Conservation (phyloP, 371 early-diverging fungal species). For the Parasitella parasitica region DNA sequence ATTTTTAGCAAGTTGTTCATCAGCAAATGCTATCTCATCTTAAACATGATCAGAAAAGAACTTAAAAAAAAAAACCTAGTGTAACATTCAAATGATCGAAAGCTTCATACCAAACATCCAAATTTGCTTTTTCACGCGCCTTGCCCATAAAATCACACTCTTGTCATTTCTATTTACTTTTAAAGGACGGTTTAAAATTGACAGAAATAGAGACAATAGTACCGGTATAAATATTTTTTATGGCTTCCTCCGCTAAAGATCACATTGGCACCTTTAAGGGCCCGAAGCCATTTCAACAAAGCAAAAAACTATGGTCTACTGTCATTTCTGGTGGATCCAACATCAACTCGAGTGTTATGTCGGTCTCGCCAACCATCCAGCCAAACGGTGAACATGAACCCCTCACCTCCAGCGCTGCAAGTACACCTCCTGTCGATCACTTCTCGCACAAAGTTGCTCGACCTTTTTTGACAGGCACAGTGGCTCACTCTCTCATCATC, state of each 20-base stretch:
- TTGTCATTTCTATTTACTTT: constrained; percentile 8
- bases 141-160: constrained; percentile 8
- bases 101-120: constrained; percentile 1
- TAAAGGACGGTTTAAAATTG: constrained; percentile 3
- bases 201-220: too few relatives aligned
- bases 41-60: neutral
- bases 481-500: neutral
- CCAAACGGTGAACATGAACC: too few relatives aligned
- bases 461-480: neutral
- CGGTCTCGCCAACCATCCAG: too few relatives aligned
- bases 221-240: too few relatives aligned
- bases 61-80: neutral
- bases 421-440: neutral
- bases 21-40: constrained; percentile 4
- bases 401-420: neutral
- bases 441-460: neutral
- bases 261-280: too few relatives aligned
- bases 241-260: too few relatives aligned
- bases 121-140: neutral
- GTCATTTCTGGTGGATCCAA: too few relatives aligned
- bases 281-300: too few relatives aligned
- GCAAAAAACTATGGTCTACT: too few relatives aligned
- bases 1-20: constrained; percentile 7
- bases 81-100: neutral
- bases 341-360: too few relatives aligned